Conservation (phyloP, 2,329 filamentous ascomycete genomes). For the Trichoderma gracile region DNA sequence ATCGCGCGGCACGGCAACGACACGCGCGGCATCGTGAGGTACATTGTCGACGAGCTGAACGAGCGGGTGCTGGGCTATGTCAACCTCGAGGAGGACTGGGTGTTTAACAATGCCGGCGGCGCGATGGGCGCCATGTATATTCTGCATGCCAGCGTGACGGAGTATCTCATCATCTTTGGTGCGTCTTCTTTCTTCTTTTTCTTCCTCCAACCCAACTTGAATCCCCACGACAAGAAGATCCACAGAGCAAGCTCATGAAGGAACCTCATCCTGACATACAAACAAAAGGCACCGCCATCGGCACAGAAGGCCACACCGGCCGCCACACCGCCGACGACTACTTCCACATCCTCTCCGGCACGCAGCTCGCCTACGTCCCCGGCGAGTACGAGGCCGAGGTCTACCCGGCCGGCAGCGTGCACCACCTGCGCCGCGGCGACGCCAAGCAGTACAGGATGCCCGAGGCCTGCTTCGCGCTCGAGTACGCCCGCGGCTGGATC, state of each 20-base stretch:
- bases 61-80: conserved; percentile 55
- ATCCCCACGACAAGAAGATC: no score
- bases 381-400: conserved; percentile 67
- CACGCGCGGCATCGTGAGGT: conserved; percentile 66
- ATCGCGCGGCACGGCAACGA: conserved; percentile 72
- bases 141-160: conserved; percentile 83
- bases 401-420: conserved; percentile 68
- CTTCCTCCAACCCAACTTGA: no score
- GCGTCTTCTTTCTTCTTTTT: conserved; percentile 27
- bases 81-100: conserved; percentile 76
- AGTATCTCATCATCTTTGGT: conserved; percentile 87
- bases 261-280: no score
- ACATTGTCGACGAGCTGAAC: conserved; percentile 69
- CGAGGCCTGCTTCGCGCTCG: conserved; percentile 73
- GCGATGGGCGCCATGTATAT: conserved; percentile 93
- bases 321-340: conserved; percentile 93
- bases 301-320: conserved; percentile 85
- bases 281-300: conserved; percentile 71
- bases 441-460: conserved; percentile 86
- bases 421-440: conserved; percentile 69
- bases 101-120: conserved; percentile 89
- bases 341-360: conserved; percentile 84
- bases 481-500: conserved; percentile 87
- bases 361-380: conserved; percentile 72
- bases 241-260: no score